phyloP scores from a whole-genome alignment of 257 asterid species.

The Linderniella brevidens region DNA sequence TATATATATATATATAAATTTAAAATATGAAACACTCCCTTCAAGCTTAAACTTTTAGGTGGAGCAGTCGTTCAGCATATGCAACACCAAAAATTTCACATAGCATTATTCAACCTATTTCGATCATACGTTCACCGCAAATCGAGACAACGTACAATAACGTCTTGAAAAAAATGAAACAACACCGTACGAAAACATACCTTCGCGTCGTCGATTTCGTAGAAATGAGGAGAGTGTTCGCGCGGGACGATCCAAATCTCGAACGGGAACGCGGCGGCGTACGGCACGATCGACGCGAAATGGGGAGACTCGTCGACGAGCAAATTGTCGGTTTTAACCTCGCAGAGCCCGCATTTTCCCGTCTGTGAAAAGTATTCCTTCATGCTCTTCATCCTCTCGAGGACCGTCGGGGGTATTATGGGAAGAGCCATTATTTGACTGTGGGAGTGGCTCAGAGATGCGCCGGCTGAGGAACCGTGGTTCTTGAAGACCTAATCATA shows the following conservation, averaged over 20 bases:
- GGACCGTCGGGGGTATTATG: conserved; percentile 53
- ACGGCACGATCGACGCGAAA: conserved; percentile 64
- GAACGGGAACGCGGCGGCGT: conserved; percentile 68
- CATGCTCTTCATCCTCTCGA: conserved; percentile 54
- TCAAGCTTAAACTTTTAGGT: too few relatives aligned
- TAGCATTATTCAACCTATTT: too few relatives aligned
- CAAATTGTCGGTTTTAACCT: conserved; percentile 24
- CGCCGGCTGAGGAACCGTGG: conserved; percentile 98
- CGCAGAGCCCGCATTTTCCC: conserved; percentile 69
- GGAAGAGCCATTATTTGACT: conserved; percentile 93
- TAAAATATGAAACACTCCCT: too few relatives aligned
- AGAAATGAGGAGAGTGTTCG: conserved; percentile 69
- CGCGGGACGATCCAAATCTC: conserved; percentile 90
- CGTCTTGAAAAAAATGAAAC: conserved; percentile 1
- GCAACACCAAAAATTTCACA: too few relatives aligned
- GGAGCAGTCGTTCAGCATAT: too few relatives aligned
- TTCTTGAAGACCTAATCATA: conserved; percentile 68
- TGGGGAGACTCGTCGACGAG: conserved; percentile 43
- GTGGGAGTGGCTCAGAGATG: conserved; percentile 93
- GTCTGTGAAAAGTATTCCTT: conserved; percentile 44
- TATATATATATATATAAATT: too few relatives aligned
- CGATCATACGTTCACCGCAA: too few relatives aligned
- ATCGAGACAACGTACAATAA: neutral
- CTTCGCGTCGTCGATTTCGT: conserved; percentile 45
- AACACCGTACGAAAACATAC: conserved; percentile 14